A percentile compares a stretch with the other conserved stretches of the same genome.
Evolutionary conservation across 2,329 filamentous ascomycete species (phyloP).

Genomic region (Calonectria multiphialidica): DNA sequence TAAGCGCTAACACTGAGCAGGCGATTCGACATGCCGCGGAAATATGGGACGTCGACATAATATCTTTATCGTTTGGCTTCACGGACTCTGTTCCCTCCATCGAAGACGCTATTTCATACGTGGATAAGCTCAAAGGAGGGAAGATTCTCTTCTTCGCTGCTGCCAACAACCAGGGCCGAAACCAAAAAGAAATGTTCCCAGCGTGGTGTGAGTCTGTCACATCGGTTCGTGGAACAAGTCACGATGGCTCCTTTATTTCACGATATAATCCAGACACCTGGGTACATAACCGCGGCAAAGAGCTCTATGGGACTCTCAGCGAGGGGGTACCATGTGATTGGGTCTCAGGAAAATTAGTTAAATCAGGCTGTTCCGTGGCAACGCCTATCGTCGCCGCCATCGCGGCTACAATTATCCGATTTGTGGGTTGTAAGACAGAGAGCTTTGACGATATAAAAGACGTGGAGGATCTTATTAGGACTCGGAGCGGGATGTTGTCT

Average conservation of each 20-base stretch:
- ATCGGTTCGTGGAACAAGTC: not conserved
- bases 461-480: not conserved
- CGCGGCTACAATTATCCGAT: not conserved
- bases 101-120: not conserved
- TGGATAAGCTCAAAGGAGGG: not conserved
- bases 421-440: not conserved
- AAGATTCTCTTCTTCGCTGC: constrained; percentile 12
- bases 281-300: not conserved
- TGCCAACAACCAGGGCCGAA: not conserved
- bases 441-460: not conserved
- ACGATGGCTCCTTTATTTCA: not conserved
- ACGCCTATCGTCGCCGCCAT: not conserved
- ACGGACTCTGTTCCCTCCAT: not conserved
- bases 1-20: not conserved
- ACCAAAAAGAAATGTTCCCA: constrained; percentile 1
- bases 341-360: not conserved
- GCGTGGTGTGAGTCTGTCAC: not conserved
- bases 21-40: not conserved
- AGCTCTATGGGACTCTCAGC: not conserved
- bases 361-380: not conserved
- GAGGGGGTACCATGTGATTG: not conserved
- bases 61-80: not conserved
- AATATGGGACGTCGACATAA: not conserved
- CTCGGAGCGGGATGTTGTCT: not conserved
- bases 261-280: not conserved